Evolutionary conservation across 768 basidiomycete species (phyloP).

Genomic region (Termitomyces sp.): DNA sequence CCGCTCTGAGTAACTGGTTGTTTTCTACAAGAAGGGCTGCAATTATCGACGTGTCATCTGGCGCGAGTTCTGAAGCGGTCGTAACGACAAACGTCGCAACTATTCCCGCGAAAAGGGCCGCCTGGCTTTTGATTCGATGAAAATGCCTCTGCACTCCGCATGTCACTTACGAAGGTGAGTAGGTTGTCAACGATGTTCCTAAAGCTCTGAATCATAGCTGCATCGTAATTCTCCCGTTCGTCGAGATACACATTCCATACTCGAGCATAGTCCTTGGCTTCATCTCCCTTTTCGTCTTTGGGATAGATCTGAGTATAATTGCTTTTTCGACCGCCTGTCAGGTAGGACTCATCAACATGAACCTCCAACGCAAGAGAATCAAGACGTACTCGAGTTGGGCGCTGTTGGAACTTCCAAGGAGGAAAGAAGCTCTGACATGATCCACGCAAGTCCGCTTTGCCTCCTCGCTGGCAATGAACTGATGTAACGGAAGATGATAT

Average conservation of each 20-base stretch:
- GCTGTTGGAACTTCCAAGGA: not conserved
- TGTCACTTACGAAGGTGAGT: not conserved
- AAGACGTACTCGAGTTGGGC: not conserved
- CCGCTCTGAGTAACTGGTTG: conserved; percentile 1
- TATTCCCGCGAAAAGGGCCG: not conserved
- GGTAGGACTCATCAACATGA: not conserved
- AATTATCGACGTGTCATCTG: not conserved
- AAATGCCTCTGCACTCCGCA: not conserved
- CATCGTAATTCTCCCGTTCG: not conserved
- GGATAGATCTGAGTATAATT: not conserved
- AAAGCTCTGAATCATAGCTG: conserved; percentile 1
- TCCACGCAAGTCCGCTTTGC: not conserved
- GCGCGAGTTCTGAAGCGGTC: not conserved
- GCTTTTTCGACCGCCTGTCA: not conserved
- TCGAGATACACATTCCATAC: conserved; percentile 1
- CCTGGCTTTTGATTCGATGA: not conserved
- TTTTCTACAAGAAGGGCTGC: not conserved
- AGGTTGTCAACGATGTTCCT: not conserved
- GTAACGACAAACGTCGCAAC: conserved; percentile 1
- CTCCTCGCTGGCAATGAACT: not conserved
- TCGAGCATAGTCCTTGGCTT: not conserved
- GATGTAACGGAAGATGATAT: not conserved
- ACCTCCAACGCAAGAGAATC: not conserved
- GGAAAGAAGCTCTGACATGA: not conserved
- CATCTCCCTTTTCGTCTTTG: not conserved